Evolutionary conservation across 2,329 filamentous ascomycete species (phyloP).

Genomic region (Ascochyta viciae-villosae): DNA sequence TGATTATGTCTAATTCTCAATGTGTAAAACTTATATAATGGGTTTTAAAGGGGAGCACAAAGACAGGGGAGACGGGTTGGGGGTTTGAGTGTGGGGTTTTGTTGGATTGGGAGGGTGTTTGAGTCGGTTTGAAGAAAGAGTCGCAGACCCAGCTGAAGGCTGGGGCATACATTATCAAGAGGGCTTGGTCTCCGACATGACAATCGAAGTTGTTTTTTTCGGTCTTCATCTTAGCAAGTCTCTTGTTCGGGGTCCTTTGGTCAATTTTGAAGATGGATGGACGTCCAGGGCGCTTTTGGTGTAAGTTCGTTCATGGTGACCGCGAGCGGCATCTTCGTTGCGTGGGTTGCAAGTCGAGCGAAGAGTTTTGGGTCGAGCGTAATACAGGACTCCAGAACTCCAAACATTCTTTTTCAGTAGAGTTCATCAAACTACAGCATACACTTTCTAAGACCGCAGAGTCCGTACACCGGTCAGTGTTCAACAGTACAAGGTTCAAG

Average conservation of each 20-base stretch:
- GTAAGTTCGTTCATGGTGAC: slow-evolving; percentile 24
- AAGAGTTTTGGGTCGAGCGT: not conserved
- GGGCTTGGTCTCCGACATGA: slow-evolving; percentile 24
- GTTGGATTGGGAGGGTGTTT: too few relatives aligned
- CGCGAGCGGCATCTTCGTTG: not conserved
- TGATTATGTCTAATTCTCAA: not conserved
- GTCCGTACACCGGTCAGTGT: too few relatives aligned
- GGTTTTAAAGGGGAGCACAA: too few relatives aligned
- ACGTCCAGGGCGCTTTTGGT: slow-evolving; percentile 37
- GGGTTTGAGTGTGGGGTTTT: too few relatives aligned
- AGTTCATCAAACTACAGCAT: too few relatives aligned
- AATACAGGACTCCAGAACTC: not conserved
- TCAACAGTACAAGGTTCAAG: too few relatives aligned
- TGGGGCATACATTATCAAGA: slow-evolving; percentile 37
- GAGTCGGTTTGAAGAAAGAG: slow-evolving; percentile 14
- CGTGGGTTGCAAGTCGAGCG: not conserved
- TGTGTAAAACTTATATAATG: too few relatives aligned
- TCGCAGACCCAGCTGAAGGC: slow-evolving; percentile 29
- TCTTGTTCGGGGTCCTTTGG: slow-evolving; percentile 34
- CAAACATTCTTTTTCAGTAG: too few relatives aligned
- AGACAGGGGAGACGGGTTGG: too few relatives aligned
- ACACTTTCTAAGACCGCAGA: too few relatives aligned
- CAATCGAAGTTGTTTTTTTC: slow-evolving; percentile 20
- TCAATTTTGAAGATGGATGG: slow-evolving; percentile 28
- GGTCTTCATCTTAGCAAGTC: slow-evolving; percentile 24